Evolutionary conservation across 1,139 yeast species (phyloP).

Genomic region (Meyerozyma guilliermondii): DNA sequence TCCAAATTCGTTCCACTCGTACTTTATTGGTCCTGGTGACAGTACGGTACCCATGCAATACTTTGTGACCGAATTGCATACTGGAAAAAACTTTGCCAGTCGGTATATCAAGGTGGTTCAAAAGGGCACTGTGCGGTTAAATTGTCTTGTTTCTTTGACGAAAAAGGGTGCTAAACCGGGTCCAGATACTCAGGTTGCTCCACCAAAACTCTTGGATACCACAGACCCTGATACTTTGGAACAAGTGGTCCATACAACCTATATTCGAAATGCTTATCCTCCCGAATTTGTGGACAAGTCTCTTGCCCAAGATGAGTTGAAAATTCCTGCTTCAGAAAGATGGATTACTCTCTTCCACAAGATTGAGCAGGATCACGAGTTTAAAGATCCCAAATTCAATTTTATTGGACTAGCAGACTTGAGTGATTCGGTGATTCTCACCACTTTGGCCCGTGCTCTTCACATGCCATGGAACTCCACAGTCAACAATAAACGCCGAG

Average conservation of each 20-base stretch:
- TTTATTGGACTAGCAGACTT: constrained; percentile 37
- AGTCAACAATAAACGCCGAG: constrained; percentile 24
- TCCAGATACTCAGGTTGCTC: constrained; percentile 13
- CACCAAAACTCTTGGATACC: constrained; percentile 21
- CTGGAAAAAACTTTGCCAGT: constrained; percentile 20
- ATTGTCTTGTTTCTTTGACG: constrained; percentile 27
- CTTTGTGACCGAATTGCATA: constrained; percentile 49
- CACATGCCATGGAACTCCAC: constrained; percentile 46
- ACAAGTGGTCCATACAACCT: constrained; percentile 34
- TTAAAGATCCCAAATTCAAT: constrained; percentile 27
- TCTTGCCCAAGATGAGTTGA: constrained; percentile 32
- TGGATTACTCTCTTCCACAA: constrained; percentile 37
- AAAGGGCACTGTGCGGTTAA: constrained; percentile 21
- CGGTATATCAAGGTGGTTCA: constrained; percentile 27
- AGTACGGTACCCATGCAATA: constrained; percentile 48
- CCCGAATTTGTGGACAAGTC: constrained; percentile 32
- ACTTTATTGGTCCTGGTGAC: constrained; percentile 45
- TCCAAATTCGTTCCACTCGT: constrained; percentile 38
- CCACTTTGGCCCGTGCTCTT: constrained; percentile 39
- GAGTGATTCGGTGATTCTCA: constrained; percentile 37
- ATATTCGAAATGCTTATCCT: constrained; percentile 34
- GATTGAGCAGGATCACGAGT: constrained; percentile 15
- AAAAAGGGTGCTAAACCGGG: constrained; percentile 13
- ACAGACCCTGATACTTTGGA: constrained; percentile 25
- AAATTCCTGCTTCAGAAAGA: constrained; percentile 28